Evolutionary conservation across 2,329 filamentous ascomycete species (phyloP).

Genomic region (Aureobasidium zeae): DNA sequence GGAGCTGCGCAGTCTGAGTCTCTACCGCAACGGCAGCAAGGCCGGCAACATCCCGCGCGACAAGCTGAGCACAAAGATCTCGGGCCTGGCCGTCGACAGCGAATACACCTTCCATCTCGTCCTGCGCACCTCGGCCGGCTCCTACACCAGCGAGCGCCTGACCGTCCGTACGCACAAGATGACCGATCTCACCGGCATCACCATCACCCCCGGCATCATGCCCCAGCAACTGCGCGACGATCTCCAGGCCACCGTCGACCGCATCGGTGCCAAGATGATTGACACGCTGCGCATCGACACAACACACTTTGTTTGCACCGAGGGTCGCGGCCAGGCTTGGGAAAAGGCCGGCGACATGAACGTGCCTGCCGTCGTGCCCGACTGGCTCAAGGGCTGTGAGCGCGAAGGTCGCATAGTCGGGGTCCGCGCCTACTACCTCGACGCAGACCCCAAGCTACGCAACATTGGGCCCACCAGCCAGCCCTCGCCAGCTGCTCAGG

Average conservation of each 20-base stretch:
- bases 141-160: conserved; percentile 72
- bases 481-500: conserved; percentile 19
- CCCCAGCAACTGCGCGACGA: conserved; percentile 63
- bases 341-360: conserved; percentile 97
- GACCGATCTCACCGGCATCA: conserved; percentile 93
- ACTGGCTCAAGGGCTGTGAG: conserved; percentile 97
- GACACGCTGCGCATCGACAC: conserved; percentile 92
- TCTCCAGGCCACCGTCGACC: conserved; percentile 65
- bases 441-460: conserved; percentile 62
- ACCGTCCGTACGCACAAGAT: conserved; percentile 92
- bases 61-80: conserved; percentile 94
- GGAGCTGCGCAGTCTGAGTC: conserved; percentile 75
- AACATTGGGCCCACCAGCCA: conserved; percentile 36
- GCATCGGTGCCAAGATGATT: conserved; percentile 86
- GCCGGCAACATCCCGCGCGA: conserved; percentile 88
- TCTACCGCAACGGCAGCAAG: conserved; percentile 95
- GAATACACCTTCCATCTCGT: conserved; percentile 94
- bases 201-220: conserved; percentile 82
- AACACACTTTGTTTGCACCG: conserved; percentile 95
- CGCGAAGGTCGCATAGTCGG: conserved; percentile 84
- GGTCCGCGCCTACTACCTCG: conserved; percentile 91
- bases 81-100: conserved; percentile 87
- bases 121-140: conserved; percentile 81
- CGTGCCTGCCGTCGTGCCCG: conserved; percentile 89
- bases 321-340: conserved; percentile 82